Evolutionary conservation across 202 grass and related monocot genomes (phyloP).

Genomic region (Bolboschoenoplectus hybrid): DNA sequence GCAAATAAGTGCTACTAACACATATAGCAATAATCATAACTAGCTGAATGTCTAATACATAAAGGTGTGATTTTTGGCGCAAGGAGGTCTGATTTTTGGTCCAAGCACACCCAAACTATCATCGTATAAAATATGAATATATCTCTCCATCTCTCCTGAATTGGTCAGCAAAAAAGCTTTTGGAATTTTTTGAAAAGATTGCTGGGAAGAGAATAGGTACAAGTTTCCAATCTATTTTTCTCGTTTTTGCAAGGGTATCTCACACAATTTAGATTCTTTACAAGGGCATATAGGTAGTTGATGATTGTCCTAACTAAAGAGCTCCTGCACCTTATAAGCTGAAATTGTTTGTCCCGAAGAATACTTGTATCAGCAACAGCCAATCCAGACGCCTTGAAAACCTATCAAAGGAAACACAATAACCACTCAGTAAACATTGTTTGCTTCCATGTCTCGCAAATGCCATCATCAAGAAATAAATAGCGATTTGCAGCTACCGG

Average conservation of each 20-base stretch:
- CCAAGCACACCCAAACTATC: not conserved
- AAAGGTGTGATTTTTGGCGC: slow-evolving; percentile 2
- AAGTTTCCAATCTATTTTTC: not conserved
- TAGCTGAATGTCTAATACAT: not conserved
- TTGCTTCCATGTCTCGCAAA: not conserved
- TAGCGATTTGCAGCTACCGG: not conserved
- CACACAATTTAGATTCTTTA: not conserved
- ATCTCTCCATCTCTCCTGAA: not conserved
- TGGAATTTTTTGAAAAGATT: not conserved
- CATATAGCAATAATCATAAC: not conserved
- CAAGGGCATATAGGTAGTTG: not conserved
- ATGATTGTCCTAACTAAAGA: not conserved
- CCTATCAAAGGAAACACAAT: slow-evolving; percentile 41
- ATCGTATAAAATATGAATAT: not conserved
- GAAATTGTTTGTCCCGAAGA: slow-evolving; percentile 84
- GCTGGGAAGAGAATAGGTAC: slow-evolving; percentile 1
- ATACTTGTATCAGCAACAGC: slow-evolving; percentile 68
- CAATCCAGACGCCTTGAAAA: slow-evolving; percentile 69
- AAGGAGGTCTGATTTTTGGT: not conserved
- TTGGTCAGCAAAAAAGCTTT: not conserved
- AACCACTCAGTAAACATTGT: not conserved
- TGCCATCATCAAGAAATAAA: not conserved
- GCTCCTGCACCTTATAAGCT: slow-evolving; percentile 63
- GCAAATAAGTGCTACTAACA: slow-evolving; percentile 12
- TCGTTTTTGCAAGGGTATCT: slow-evolving; percentile 13